Percentiles rank a stretch among this genome's conserved stretches.
phyloP scores from a whole-genome alignment of 331 rosid species.

The Phaseolus coccineus region DNA sequence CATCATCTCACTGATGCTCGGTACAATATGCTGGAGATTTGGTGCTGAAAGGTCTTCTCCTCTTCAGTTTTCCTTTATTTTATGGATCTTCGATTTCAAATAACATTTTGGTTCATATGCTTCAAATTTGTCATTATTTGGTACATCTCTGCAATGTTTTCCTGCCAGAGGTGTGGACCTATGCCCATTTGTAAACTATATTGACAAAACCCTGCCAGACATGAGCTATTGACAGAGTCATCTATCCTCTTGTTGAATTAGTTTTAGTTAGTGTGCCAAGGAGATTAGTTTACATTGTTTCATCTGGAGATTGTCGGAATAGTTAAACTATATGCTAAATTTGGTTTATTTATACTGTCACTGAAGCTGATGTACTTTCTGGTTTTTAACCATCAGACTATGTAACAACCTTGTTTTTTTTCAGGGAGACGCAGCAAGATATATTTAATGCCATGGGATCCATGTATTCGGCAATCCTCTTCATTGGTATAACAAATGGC shows the following conservation, averaged over 20 bases:
- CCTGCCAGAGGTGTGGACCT: constrained; percentile 15
- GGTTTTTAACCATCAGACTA: constrained; percentile 26
- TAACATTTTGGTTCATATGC: constrained; percentile 1
- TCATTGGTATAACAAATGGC: constrained; percentile 93
- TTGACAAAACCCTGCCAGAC: constrained; percentile 15
- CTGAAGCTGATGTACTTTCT: neutral
- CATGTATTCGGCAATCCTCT: constrained; percentile 84
- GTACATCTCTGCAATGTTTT: constrained; percentile 13
- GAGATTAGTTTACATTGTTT: constrained; percentile 25
- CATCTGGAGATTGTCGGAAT: constrained; percentile 10
- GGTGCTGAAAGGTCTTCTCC: constrained; percentile 80
- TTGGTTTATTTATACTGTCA: constrained; percentile 20
- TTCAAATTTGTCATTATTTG: constrained; percentile 5
- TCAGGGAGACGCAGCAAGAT: constrained; percentile 93
- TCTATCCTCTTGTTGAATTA: constrained; percentile 9
- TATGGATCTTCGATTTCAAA: constrained; percentile 28
- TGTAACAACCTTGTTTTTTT: constrained; percentile 33
- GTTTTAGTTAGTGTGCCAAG: constrained; percentile 10
- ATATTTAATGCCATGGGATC: constrained; percentile 99
- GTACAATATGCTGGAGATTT: constrained; percentile 97
- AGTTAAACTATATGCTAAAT: constrained; percentile 24
- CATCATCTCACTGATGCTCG: constrained; percentile 94
- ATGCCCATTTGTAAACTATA: neutral
- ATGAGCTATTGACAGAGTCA: constrained; percentile 31
- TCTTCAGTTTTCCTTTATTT: neutral